Base-by-base conservation (phyloP, 176 grass and related monocot species). In the Microstegium vimineum region DNA sequence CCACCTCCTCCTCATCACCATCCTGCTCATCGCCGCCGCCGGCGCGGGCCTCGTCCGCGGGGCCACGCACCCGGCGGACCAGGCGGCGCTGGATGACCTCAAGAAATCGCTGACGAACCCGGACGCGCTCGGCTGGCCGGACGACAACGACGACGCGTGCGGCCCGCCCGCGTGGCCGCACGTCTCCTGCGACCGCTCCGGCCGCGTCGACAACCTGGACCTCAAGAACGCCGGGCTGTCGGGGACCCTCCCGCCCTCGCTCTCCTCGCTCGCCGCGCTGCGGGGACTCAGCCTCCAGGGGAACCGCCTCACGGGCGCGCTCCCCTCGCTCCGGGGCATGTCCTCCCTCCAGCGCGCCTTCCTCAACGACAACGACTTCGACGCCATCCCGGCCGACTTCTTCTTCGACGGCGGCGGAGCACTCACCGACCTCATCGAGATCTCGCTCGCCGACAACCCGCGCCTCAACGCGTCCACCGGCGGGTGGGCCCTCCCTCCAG, bases 201-300 rank as follows among this genome's bases (percentile, higher is more conserved):
- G 82, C 20, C 90, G 95, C 17, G 90, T 98, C n/a, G 62, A 86
- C 33, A 91, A 98, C 86, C 92, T 98, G 23, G 90, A 98, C 86
- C 85, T 93, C 74, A 87, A 94, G 86, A 2, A 42, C 35, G 40
- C 86, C 3, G 86, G 61, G 1, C 72, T 98, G 25, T n/a, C 69
- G 5, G 92, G 95, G 2, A 1, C 62, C 0, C 88, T 98, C 1
- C 92, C 95, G 0, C 0, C 45, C 1, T 51, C 61, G 49, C 60
- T 98, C 82, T 20, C 86, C 23, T 1, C 37, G 18, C 92, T 98
- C 49, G 52, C 45, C 14, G 84, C 81, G 36, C 92, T 98, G 4
- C 30, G 47, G 41, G 88, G 79, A 14, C 83, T 98, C 74, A 91
- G 92, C 54, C 83, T 98, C 30, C 95, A 98, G 79, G 82, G 54